phyloP scores from a whole-genome alignment of 1,139 yeast species.

The Chernovozyma aurita region DNA sequence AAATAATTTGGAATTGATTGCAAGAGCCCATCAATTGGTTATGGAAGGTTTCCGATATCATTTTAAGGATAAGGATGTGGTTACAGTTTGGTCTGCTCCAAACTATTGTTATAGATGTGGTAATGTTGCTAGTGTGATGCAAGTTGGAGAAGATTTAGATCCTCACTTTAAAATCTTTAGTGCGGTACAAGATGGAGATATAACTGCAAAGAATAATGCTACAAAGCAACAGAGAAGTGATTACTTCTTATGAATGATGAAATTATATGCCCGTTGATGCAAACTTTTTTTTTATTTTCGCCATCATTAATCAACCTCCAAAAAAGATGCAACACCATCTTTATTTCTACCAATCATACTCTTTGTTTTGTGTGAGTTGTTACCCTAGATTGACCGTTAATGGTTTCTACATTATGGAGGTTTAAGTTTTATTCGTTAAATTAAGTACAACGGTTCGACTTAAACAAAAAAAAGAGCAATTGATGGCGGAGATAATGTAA shows the following conservation, averaged over 20 bases:
- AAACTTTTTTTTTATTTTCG: too few species aligned
- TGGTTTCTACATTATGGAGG: too few species aligned
- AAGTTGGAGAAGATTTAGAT: conserved; percentile 78
- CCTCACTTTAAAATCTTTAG: conserved; percentile 92
- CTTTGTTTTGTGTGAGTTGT: too few species aligned
- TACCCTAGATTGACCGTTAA: too few species aligned
- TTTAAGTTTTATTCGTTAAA: too few species aligned
- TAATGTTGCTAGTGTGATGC: conserved; percentile 97
- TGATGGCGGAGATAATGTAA: too few species aligned
- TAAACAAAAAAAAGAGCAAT: too few species aligned
- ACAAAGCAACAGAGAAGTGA: conserved; percentile 75
- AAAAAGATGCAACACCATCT: too few species aligned
- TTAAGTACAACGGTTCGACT: too few species aligned
- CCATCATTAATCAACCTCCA: too few species aligned
- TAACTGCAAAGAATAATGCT: conserved; percentile 57
- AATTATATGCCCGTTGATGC: too few species aligned
- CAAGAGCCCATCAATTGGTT: conserved; percentile 96
- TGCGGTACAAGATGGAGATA: conserved; percentile 89
- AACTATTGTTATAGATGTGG: conserved; percentile 97
- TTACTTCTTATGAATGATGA: conserved; percentile 56
- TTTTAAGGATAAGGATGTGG: conserved; percentile 81
- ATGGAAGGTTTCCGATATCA: conserved; percentile 95
- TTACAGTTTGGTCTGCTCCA: conserved; percentile 97
- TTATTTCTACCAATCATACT: too few species aligned
- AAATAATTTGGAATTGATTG: conserved; percentile 79